These are phyloP conservation scores for Hsuehochloa calcarea DNA, from an alignment of 176 grass and related monocot genomes.

Conservation along the genomic window DNA sequence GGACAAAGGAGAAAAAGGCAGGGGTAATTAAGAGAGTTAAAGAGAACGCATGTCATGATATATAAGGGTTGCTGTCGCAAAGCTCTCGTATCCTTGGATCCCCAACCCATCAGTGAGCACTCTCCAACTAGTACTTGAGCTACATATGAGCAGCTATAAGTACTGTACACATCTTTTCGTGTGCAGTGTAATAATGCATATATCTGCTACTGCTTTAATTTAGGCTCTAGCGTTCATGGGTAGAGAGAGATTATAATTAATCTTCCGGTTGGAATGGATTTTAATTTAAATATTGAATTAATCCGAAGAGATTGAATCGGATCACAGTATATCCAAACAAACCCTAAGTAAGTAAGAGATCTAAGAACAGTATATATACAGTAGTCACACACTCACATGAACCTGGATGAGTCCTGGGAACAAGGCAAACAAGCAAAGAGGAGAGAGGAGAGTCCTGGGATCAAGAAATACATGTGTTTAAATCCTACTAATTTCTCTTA, in stretches of 20 bases:
- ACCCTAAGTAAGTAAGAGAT: no score
- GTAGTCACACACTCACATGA: neutral
- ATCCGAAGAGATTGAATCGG: no score
- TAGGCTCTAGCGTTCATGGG: neutral
- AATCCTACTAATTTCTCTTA: no score
- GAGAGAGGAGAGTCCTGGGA: neutral
- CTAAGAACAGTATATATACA: neutral
- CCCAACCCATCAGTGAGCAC: slow-evolving; percentile 32
- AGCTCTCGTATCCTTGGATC: slow-evolving; percentile 52
- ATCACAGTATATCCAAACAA: no score
- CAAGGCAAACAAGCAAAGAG: slow-evolving; percentile 22
- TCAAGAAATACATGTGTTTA: no score
- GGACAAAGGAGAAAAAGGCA: slow-evolving; percentile 11
- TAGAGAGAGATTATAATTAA: no score
- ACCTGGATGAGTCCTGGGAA: neutral
- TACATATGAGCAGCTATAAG: neutral
- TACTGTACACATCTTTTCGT: neutral
- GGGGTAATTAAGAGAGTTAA: neutral
- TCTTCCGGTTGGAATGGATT: no score
- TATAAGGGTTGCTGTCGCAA: slow-evolving; percentile 18
- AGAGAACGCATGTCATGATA: slow-evolving; percentile 23
- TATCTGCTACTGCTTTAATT: neutral
- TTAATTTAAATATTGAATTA: no score
- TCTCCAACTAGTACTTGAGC: slow-evolving; percentile 23
- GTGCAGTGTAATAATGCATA: neutral